Evolutionary conservation across 2,329 filamentous ascomycete genomes (phyloP).

Genomic region (Dactylellina parvicollis): DNA sequence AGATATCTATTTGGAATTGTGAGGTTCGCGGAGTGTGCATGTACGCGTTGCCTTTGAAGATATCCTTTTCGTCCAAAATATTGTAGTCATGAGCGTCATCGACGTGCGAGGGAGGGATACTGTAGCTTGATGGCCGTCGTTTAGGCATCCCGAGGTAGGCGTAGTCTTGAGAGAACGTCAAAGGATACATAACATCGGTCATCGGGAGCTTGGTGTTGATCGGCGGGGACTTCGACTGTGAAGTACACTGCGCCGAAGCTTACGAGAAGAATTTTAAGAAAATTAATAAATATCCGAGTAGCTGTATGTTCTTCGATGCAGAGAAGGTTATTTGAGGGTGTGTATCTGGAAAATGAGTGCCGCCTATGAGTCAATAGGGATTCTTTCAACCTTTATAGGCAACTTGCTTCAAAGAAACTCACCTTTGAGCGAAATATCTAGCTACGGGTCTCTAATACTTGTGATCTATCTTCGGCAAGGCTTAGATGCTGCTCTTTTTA

Average conservation of each 20-base stretch:
- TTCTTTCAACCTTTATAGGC: slow-evolving; percentile 19
- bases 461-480: slow-evolving; percentile 29
- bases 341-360: slow-evolving; percentile 21
- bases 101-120: slow-evolving; percentile 10
- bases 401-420: neutral
- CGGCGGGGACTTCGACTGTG: slow-evolving; percentile 22
- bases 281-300: slow-evolving; percentile 13
- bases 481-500: slow-evolving; percentile 17
- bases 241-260: slow-evolving; percentile 30
- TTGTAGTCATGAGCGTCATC: slow-evolving; percentile 34
- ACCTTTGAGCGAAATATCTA: slow-evolving; percentile 25
- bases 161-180: slow-evolving; percentile 50
- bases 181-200: slow-evolving; percentile 47
- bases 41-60: slow-evolving; percentile 33
- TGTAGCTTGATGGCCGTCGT: slow-evolving; percentile 32
- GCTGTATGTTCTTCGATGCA: neutral
- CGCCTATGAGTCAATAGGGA: slow-evolving; percentile 17
- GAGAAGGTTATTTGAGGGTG: neutral
- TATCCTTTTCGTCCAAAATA: slow-evolving; percentile 34
- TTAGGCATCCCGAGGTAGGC: slow-evolving; percentile 52
- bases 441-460: slow-evolving; percentile 1
- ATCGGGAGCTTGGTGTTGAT: slow-evolving; percentile 17
- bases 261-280: slow-evolving; percentile 19
- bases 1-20: slow-evolving; percentile 32
- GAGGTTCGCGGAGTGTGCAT: slow-evolving; percentile 44